phyloP scores from a whole-genome alignment of 352 stramenopile species.

The Pythium oligandrum region DNA sequence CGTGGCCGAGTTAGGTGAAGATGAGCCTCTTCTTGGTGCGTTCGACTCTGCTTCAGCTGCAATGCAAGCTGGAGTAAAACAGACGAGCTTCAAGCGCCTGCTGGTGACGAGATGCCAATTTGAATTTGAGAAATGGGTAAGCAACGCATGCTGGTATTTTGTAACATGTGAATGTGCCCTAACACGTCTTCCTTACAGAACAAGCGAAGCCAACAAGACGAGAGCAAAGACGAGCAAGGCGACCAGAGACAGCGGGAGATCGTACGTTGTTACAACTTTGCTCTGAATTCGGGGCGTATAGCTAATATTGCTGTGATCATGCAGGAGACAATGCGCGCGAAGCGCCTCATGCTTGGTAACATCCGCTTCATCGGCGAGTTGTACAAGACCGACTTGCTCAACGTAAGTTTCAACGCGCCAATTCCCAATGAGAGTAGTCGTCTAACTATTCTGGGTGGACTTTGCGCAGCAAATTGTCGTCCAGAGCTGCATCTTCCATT shows the following conservation, averaged over 20 bases:
- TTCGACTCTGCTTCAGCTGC: constrained; percentile 47
- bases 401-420: constrained; percentile 25
- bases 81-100: constrained; percentile 69
- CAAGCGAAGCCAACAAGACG: background rate
- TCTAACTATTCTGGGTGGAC: background rate
- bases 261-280: background rate
- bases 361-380: constrained; percentile 87
- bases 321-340: constrained; percentile 36
- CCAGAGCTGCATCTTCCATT: constrained; percentile 74
- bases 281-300: background rate
- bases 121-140: constrained; percentile 78
- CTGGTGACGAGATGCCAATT: constrained; percentile 73
- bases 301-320: no score
- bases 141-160: background rate
- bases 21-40: constrained; percentile 59
- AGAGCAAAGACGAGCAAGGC: background rate
- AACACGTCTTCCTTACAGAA: background rate
- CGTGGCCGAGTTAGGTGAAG: constrained; percentile 43
- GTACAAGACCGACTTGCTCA: constrained; percentile 84
- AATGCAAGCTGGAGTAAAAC: constrained; percentile 32
- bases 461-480: constrained; percentile 52
- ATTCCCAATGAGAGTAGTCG: background rate
- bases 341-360: constrained; percentile 81
- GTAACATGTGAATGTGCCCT: no score
- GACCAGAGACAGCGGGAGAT: background rate